Percentiles rank a stretch among this genome's conserved stretches.
phyloP scores from a whole-genome alignment of 352 stramenopile species.

The Aphanomyces cochlioides region DNA sequence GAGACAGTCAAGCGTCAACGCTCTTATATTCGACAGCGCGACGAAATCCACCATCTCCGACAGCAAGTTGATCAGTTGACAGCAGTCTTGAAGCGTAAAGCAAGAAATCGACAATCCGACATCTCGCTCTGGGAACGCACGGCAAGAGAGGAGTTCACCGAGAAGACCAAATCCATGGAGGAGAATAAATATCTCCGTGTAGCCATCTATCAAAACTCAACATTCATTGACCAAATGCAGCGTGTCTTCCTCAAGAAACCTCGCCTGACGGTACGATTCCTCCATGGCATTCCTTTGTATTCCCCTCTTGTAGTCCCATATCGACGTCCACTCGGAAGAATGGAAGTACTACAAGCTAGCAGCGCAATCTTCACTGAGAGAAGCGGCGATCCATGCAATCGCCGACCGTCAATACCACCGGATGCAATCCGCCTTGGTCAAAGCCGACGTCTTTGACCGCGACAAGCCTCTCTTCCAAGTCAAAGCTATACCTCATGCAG shows the following conservation, averaged over 20 bases:
- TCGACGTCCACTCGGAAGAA: not conserved
- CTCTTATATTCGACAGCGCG: not conserved
- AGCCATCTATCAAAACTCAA: not conserved
- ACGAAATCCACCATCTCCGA: not conserved
- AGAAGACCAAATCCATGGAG: not conserved
- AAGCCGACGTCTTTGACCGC: constrained; percentile 10
- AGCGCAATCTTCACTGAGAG: not conserved
- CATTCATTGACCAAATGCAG: constrained; percentile 21
- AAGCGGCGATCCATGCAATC: constrained; percentile 12
- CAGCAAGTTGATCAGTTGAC: not conserved
- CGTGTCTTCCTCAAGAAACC: constrained; percentile 8
- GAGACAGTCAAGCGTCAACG: not conserved
- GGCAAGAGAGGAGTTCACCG: constrained; percentile 1
- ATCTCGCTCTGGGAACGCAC: constrained; percentile 3
- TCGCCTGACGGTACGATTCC: not conserved
- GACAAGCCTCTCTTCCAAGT: not conserved
- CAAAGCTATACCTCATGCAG: no score
- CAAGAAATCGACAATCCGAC: not conserved
- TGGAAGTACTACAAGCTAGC: constrained; percentile 5
- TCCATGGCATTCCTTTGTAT: not conserved
- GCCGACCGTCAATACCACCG: not conserved
- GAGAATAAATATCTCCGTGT: constrained; percentile 15
- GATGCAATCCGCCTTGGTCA: constrained; percentile 10
- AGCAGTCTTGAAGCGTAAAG: not conserved
- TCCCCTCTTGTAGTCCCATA: not conserved